Evolutionary conservation across 495 filamentous ascomycete genomes (phyloP), one percentile per base, ranked within the genome.

Genomic region (Aspergillus affinis): DNA sequence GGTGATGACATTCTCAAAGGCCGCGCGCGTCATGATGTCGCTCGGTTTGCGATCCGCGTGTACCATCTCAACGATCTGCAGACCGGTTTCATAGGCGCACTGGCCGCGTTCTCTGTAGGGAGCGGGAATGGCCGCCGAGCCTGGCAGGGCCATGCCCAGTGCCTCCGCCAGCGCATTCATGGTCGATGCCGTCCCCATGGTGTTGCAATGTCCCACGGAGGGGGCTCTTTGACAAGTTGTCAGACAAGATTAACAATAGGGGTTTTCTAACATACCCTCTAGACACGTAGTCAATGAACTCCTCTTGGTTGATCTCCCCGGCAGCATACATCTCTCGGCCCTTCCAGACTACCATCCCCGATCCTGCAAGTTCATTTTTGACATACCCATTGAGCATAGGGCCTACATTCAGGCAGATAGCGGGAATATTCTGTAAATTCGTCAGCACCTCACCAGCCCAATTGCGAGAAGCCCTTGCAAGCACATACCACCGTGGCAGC

Each of bases 101-200:
- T 84, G 81, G 0, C 70, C 71, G 66, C 81, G 65, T 58, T 84
- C 76, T 12, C 80, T 74, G 57, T 84, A 83, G 12, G 78, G 75
- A 7, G 81, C 82, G 7, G 82, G 82, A 6, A 83, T 83, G 10
- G 80, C 80, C 1, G 82, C 78, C 17, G 81, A 82, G 10, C 80
- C 81, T 6, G 82, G 81, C 1, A 84, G 72, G 1, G 81, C 80
- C 82, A 84, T 84, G 18, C 82, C 82, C 0, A 84, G 70, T 3
- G 82, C 80, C 64, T 84, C 82, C 48, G 79, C 79, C 0, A 83
- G 72, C 3, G 81, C 80, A 59, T 83, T 83, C 81, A 84, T 84
- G 0, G 82, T 84, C 6, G 80, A 83, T 17, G 82, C 82, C 19
- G 81, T 84, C 51, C 81, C 81, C 81, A 84, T 84, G 10, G 80